Evolutionary conservation across 768 basidiomycete genomes (phyloP), one percentile per base, ranked within the genome.

Genomic region (Podaxis carcinomalis): DNA sequence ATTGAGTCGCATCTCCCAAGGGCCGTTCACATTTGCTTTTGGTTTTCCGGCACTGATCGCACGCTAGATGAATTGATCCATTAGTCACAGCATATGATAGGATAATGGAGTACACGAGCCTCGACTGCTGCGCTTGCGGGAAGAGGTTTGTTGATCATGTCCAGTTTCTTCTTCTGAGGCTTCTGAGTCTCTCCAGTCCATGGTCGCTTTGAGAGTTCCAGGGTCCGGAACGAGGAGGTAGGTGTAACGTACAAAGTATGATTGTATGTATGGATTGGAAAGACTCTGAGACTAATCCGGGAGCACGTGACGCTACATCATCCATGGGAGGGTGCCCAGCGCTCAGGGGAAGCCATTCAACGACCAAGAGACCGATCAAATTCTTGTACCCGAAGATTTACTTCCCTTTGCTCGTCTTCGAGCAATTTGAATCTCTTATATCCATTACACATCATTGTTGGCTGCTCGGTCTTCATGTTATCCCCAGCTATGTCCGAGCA

Each of bases 31-130:
- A 93, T 71, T 93, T 92, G 77, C 88, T 89, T 75, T 93, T 94
- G 5, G 89, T 89, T 76, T 92, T 93, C 52, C 91, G 80, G 67
- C 92, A 94, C 65, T 92, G 88, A 76, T 93, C 92, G 67, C 92
- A 94, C 35, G 92, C 92, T 92, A 63, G 35, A 61, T 35, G 51
- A 44, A 57, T 25, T 32, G 54, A 62, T 57, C 60, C 56, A 67
- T 56, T 56, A 59, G 57, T 46, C 42, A 59, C 28, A 56, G 47
- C 27, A 40, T n/a, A 64, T 60, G 23, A 52, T 52, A 11, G 4
- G 37, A 32, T 47, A 27, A 1, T 46, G 39, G 19, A 25, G 57
- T 37, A 21, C 32, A 61, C 67, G 59, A 59, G 85, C 86, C 87
- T 72, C 86, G 78, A 68, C 85, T 88, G 65, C 87, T 88, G 53